Conservation (phyloP, 306 rosid species). For the Pterocarpus macrocarpus region DNA sequence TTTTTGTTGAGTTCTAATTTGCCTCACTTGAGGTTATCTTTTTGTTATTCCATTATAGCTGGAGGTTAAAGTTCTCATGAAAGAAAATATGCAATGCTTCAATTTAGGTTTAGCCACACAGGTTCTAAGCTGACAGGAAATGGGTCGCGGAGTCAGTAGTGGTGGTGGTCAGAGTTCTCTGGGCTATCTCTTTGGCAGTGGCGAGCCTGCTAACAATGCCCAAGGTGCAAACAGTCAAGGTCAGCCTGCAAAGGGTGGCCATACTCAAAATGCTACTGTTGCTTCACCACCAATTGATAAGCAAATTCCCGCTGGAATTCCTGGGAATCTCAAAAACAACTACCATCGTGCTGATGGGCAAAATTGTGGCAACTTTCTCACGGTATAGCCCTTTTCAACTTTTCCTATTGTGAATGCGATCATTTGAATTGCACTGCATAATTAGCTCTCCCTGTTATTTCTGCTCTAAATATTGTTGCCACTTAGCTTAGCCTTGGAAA, state of each 20-base stretch:
- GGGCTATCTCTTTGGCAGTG: constrained; percentile 83
- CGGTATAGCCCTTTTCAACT: constrained; percentile 60
- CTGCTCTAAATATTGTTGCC: constrained; percentile 8
- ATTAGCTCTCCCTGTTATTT: neutral
- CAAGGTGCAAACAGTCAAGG: constrained; percentile 46
- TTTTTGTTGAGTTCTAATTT: constrained; percentile 1
- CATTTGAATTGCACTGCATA: constrained; percentile 26
- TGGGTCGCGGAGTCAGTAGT: constrained; percentile 87
- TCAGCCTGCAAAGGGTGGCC: constrained; percentile 36
- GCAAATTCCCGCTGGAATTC: constrained; percentile 79
- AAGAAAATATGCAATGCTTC: constrained; percentile 32
- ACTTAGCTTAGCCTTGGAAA: constrained; percentile 32
- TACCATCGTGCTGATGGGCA: constrained; percentile 86
- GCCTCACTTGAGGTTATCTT: constrained; percentile 7
- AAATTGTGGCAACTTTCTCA: constrained; percentile 91
- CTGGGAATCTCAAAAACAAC: constrained; percentile 73
- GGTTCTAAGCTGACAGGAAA: constrained; percentile 41
- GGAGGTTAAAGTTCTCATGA: constrained; percentile 11
- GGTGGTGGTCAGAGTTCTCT: constrained; percentile 93
- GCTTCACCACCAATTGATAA: constrained; percentile 58
- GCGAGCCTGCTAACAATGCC: constrained; percentile 55
- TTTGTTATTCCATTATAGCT: neutral
- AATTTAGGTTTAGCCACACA: constrained; percentile 41
- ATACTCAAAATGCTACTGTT: constrained; percentile 40
- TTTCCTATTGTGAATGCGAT: constrained; percentile 6